Evolutionary conservation across 2,329 filamentous ascomycete genomes (phyloP).

Genomic region (Elsinoe arachidis): DNA sequence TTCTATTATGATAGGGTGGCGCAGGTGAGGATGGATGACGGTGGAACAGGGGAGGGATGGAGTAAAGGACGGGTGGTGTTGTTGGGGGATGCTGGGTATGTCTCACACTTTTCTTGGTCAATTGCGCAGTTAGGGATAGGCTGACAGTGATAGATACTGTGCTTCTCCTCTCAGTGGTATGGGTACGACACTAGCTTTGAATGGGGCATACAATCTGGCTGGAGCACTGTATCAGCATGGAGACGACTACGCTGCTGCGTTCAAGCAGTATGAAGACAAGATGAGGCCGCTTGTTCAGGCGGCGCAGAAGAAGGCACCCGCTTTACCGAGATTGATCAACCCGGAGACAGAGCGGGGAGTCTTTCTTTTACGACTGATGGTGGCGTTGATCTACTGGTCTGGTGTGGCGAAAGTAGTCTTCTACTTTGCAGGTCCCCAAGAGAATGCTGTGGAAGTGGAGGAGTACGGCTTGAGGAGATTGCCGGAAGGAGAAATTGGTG

Average conservation of each 20-base stretch:
- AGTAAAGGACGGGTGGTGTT: slow-evolving; percentile 24
- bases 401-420: slow-evolving; percentile 17
- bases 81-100: slow-evolving; percentile 25
- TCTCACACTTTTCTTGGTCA: neutral
- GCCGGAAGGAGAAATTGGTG: slow-evolving; percentile 28
- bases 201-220: slow-evolving; percentile 28
- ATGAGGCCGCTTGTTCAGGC: slow-evolving; percentile 21
- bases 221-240: slow-evolving; percentile 20
- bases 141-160: slow-evolving; percentile 19
- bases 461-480: slow-evolving; percentile 23
- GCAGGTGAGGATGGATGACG: slow-evolving; percentile 25
- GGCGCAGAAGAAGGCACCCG: slow-evolving; percentile 25
- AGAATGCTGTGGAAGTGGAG: slow-evolving; percentile 20
- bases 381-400: slow-evolving; percentile 12
- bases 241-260: slow-evolving; percentile 19
- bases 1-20: slow-evolving; percentile 27
- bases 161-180: slow-evolving; percentile 27
- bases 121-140: neutral
- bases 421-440: slow-evolving; percentile 19
- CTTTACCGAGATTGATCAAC: slow-evolving; percentile 22
- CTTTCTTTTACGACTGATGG: slow-evolving; percentile 15
- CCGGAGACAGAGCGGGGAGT: slow-evolving; percentile 22
- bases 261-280: slow-evolving; percentile 22
- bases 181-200: slow-evolving; percentile 28
- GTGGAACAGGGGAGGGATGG: slow-evolving; percentile 24